Percentiles rank a stretch among this genome's conserved stretches.
phyloP scores from a whole-genome alignment of 257 asterid species.

The Mitragyna speciosa region DNA sequence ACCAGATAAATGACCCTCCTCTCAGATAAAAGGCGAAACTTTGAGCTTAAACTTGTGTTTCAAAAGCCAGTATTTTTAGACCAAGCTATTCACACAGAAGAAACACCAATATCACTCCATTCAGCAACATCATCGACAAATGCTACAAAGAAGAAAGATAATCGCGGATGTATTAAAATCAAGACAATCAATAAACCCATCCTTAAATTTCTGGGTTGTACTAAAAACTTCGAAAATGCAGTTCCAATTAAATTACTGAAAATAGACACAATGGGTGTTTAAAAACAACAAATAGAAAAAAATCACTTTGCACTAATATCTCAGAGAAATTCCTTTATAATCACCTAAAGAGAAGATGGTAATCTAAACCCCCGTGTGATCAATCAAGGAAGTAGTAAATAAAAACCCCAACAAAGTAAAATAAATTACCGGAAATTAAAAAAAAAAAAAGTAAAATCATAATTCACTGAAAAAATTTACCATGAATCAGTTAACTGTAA shows the following conservation, averaged over 20 bases:
- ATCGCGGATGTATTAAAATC: neutral
- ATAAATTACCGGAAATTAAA: neutral
- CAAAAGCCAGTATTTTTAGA: neutral
- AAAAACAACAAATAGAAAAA: neutral
- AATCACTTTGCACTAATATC: neutral
- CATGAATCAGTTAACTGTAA: neutral
- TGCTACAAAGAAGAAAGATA: neutral
- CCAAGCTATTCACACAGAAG: no score
- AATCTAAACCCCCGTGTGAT: neutral
- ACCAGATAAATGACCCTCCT: constrained; percentile 6
- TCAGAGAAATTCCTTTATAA: neutral
- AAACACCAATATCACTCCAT: neutral
- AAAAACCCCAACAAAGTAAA: neutral
- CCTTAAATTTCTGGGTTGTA: neutral
- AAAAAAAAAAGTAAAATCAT: neutral
- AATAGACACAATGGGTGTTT: neutral
- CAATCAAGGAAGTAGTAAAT: no score
- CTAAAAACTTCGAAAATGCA: neutral
- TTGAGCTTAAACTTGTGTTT: neutral
- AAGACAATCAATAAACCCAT: neutral
- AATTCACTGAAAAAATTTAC: neutral
- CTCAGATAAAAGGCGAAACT: constrained; percentile 1
- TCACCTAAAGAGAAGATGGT: neutral
- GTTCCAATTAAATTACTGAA: neutral
- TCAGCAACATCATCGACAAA: neutral